Conservation (phyloP, 2,329 filamentous ascomycete species). For the Trichophyton verrucosum region DNA sequence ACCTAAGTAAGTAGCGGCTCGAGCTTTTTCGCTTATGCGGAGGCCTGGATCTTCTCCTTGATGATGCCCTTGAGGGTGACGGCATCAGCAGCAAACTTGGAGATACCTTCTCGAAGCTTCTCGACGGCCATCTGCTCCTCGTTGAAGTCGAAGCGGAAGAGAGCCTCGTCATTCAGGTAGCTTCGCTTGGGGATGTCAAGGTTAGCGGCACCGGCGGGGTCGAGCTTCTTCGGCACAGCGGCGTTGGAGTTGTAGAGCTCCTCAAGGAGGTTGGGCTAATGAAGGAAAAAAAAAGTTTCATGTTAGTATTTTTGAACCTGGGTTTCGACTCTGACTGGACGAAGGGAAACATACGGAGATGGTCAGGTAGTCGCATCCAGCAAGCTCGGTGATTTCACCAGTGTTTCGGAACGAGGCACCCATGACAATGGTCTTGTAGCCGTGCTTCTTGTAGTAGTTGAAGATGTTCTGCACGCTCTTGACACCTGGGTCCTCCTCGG, state of each 20-base stretch:
- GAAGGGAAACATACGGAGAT: constrained; percentile 58
- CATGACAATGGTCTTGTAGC: constrained; percentile 99
- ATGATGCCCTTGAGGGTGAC: constrained; percentile 87
- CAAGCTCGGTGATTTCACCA: constrained; percentile 95
- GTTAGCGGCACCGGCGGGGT: constrained; percentile 50
- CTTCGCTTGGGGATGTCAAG: constrained; percentile 75
- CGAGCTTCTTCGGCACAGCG: constrained; percentile 83
- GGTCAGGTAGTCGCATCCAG: constrained; percentile 96
- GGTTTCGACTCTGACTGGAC: neutral
- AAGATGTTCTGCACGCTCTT: constrained; percentile 86
- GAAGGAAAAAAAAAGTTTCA: neutral
- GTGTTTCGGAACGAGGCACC: constrained; percentile 93
- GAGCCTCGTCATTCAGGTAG: constrained; percentile 79
- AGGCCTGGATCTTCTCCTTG: constrained; percentile 62
- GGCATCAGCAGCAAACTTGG: constrained; percentile 96
- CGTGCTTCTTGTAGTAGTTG: constrained; percentile 99
- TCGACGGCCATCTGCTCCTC: constrained; percentile 98
- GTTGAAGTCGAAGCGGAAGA: constrained; percentile 99
- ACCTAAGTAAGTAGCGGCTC: neutral
- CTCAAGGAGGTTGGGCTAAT: constrained; percentile 83
- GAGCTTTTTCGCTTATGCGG: neutral
- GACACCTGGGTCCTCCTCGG: constrained; percentile 91
- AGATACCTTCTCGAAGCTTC: constrained; percentile 98
- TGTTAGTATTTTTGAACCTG: neutral
- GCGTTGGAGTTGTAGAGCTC: constrained; percentile 76